Evolutionary conservation across 2,329 filamentous ascomycete genomes (phyloP).

Genomic region (Alternaria novae-zelandiae): DNA sequence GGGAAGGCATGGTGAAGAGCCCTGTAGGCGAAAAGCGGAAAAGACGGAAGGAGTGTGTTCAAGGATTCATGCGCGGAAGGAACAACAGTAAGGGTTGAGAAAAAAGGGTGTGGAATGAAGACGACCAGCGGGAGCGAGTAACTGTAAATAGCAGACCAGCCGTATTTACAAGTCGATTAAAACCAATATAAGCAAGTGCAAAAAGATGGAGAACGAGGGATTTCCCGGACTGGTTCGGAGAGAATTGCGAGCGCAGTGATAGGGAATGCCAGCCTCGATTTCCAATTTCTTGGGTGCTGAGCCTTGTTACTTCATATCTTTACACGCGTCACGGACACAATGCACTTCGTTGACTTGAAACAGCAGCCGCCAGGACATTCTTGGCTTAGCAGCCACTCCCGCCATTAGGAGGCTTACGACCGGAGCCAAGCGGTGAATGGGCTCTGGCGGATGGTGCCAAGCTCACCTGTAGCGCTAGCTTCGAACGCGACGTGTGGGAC

Average conservation of each 20-base stretch:
- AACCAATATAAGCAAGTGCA: constrained; percentile 6
- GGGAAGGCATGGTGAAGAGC: constrained; percentile 51
- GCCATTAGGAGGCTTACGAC: constrained; percentile 4
- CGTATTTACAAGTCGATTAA: constrained; percentile 9
- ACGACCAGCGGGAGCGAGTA: background rate
- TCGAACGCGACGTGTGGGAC: constrained; percentile 4
- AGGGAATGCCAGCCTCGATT: constrained; percentile 3
- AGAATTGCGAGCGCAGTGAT: constrained; percentile 5
- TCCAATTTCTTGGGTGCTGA: constrained; percentile 1
- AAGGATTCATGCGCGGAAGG: background rate
- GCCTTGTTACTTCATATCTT: constrained; percentile 7
- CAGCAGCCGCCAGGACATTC: constrained; percentile 7
- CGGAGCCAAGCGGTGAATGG: constrained; percentile 2
- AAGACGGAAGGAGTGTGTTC: background rate
- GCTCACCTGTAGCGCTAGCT: constrained; percentile 2
- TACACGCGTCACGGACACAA: constrained; percentile 1
- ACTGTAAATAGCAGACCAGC: constrained; percentile 10
- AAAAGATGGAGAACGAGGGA: constrained; percentile 8
- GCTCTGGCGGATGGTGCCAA: constrained; percentile 1
- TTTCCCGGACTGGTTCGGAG: constrained; percentile 1
- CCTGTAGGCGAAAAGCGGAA: background rate
- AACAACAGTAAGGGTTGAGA: background rate
- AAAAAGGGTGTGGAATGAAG: background rate
- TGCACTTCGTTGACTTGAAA: constrained; percentile 5
- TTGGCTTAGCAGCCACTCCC: constrained; percentile 9